Base-by-base conservation (phyloP, 2,329 filamentous ascomycete species). In the Septoria petroselini region DNA sequence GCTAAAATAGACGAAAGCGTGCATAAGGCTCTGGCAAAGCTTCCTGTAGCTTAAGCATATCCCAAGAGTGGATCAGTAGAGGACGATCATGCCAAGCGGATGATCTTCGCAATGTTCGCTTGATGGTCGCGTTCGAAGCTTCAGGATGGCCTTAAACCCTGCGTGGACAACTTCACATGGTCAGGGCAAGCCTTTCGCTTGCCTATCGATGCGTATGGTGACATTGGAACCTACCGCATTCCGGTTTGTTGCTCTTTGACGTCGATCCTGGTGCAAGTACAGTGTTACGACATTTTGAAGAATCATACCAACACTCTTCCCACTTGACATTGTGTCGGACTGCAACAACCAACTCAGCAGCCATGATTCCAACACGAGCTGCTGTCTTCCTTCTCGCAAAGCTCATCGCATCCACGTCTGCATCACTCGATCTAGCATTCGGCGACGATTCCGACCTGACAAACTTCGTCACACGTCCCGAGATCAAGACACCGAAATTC, bases 401-500 rank as follows among this genome's bases (percentile, higher is more conserved):
- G 14, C 12, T 5, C 30, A 33, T 33, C 5, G 30, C 12, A 4
- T 4, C 30, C 11, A 15, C 14, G n/a, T 33, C 6, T n/a, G 30
- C 30, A 12, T 33, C 30, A n/a, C 30, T 33, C 30, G 30, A 33
- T 12, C 14, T 33, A 33, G 30, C 30, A 45, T 38, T 47, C 15
- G 44, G 44, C 19, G 34, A 40, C 33, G 34, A 25, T 19, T 40
- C 44, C 2, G 44, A 47, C 33, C 27, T 48, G 1, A 33, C 37
- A 12, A 34, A 48, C 18, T 48, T 41, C 29, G 35, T 48, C 6
- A 40, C 44, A 23, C 54, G 52, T 9, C 57, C 57, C 9, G 58
- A 60, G n/a, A 51, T 60, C 31, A 47, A 43, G 48, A 50, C 53
- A 3, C 58, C 58, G 5, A 25, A 29, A 33, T 56, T 50, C 45